Base-by-base conservation (phyloP, 2,329 filamentous ascomycete species). In the Phialophora expanda region DNA sequence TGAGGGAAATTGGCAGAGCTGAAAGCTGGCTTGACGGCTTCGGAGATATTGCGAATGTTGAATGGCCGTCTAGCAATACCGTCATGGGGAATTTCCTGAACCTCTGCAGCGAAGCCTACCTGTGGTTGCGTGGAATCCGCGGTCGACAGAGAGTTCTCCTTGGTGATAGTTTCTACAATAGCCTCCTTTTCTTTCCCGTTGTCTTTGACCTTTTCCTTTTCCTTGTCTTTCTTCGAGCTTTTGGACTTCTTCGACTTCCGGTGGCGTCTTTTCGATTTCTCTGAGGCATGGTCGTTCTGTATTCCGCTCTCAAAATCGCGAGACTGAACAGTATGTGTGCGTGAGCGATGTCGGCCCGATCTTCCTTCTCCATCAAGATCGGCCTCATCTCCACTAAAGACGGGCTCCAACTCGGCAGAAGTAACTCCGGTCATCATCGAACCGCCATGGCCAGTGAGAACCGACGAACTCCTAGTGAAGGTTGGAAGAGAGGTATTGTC, bases 31-130 rank as follows among this genome's bases (percentile, higher is more conserved):
- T 87, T 76, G 14, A 84, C 83, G 1, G 88, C 87, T 54, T 85
- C 81, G 61, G 86, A 89, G 56, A 91, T 80, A 56, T 81, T 83
- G 54, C 87, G 86, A 14, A 90, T 75, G 66, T 80, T 82, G 74
- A 89, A 86, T 1, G 85, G 81, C 57, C 82, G 80, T 56, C 80
- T 80, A 24, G 69, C 63, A 22, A 70, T 69, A 24, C 62, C 64
- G 44, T 80, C 80, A 5, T 48, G 61, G 5, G 71, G 66, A 1
- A 72, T 68, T 9, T 74, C 67, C 8, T 76, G 73, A 7, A 76
- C 67, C 9, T 76, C 74, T 3, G 83, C 74, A 2, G 84, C 85
- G 71, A 89, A 89, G 65, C 87, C 87, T 56, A 89, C 84, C 28
- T 85, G 85, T n/a, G 71, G 69, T 32, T 58, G 58, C 24, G 46